A percentile compares a stretch with the other conserved stretches of the same genome.
These are phyloP conservation scores for Auricularia cornea DNA, from an alignment of 768 basidiomycete genomes.

Conservation along the genomic window DNA sequence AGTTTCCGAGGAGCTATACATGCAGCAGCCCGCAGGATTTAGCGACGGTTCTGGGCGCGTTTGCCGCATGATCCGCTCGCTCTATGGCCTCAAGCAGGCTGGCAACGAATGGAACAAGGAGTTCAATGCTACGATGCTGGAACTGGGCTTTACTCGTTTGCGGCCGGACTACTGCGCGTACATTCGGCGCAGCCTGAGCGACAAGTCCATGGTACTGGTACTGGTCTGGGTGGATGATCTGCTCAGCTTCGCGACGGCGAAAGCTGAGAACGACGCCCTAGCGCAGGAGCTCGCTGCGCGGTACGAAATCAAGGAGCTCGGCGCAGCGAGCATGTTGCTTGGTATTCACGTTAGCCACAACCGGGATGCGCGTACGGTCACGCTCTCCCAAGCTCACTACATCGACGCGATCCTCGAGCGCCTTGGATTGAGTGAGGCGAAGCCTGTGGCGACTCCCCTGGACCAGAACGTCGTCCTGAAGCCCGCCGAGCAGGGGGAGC, in stretches of 20 bases:
- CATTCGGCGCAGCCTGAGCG: slow-evolving; percentile 2
- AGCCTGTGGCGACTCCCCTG: slow-evolving; percentile 9
- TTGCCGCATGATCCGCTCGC: slow-evolving; percentile 13
- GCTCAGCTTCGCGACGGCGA: slow-evolving; percentile 10
- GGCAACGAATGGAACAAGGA: slow-evolving; percentile 23
- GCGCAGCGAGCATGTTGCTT: slow-evolving; percentile 22
- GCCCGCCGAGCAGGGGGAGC: too few relatives aligned
- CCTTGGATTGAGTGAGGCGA: slow-evolving; percentile 1
- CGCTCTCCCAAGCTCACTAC: slow-evolving; percentile 8
- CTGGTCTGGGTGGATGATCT: slow-evolving; percentile 26
- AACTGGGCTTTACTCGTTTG: slow-evolving; percentile 12
- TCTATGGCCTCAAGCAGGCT: slow-evolving; percentile 26
- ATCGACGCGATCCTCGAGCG: slow-evolving; percentile 6
- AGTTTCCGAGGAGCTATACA: slow-evolving; percentile 25
- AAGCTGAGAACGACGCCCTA: slow-evolving; percentile 2
- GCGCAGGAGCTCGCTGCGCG: slow-evolving; percentile 8
- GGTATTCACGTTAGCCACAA: slow-evolving; percentile 26
- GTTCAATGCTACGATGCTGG: slow-evolving; percentile 14
- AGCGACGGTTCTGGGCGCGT: slow-evolving; percentile 9
- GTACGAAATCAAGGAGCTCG: slow-evolving; percentile 30
- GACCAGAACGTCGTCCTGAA: slow-evolving; percentile 8
- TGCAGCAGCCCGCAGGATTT: slow-evolving; percentile 22
- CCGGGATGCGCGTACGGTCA: slow-evolving; percentile 8
- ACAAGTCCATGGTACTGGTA: slow-evolving; percentile 10
- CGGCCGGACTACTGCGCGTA: slow-evolving; percentile 19